These are phyloP conservation scores for Picea glauca DNA, from an alignment of 75 land plant genomes.

Conservation along the genomic window DNA sequence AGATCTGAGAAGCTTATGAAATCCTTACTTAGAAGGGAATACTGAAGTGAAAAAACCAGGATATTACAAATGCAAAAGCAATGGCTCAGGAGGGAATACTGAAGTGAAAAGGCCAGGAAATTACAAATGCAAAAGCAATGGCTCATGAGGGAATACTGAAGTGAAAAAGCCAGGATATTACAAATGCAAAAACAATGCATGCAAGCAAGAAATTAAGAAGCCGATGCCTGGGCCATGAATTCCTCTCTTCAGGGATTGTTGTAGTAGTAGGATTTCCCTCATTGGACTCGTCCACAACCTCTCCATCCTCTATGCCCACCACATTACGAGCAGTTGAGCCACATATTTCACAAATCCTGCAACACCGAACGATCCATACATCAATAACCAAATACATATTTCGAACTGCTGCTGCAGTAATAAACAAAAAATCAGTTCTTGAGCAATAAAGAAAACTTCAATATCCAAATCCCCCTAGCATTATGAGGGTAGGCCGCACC, in stretches of 20 bases:
- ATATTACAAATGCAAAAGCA: conserved; percentile 20
- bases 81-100: neutral
- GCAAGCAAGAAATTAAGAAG: conserved; percentile 21
- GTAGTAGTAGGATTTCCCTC: conserved; percentile 2
- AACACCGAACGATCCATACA: too few species aligned
- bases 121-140: conserved; percentile 17
- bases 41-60: conserved; percentile 14
- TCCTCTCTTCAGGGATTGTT: neutral
- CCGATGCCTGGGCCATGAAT: conserved; percentile 13
- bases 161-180: conserved; percentile 17
- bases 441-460: neutral
- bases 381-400: too few species aligned
- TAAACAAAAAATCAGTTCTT: neutral
- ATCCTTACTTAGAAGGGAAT: neutral
- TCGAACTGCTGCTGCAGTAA: neutral
- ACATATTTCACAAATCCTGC: too few species aligned
- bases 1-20: neutral
- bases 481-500: too few species aligned
- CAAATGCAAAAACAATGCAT: conserved; percentile 20
- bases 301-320: conserved; percentile 14
- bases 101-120: conserved; percentile 13
- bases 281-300: conserved; percentile 14
- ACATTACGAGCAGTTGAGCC: conserved; percentile 13
- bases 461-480: neutral
- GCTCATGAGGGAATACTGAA: neutral